A percentile compares a stretch with the other conserved stretches of the same genome.
phyloP scores from a whole-genome alignment of 1,284 basidiomycete species.

The Papiliotrema flavescens region DNA sequence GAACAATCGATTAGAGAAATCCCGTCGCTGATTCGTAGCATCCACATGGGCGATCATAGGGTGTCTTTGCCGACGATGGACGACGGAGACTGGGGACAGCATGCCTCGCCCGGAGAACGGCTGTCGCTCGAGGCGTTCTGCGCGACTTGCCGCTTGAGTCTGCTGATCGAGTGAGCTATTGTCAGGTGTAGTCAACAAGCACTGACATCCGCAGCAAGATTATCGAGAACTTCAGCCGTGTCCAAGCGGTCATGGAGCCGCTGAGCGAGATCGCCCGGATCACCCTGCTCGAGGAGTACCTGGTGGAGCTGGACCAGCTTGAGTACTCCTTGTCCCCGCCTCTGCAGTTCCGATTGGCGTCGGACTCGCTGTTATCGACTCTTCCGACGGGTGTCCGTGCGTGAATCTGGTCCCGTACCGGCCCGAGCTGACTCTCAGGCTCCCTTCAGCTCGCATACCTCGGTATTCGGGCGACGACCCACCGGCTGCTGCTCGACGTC shows the following conservation, averaged over 20 bases:
- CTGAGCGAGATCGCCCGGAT: conserved; percentile 13
- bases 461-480: conserved; percentile 20
- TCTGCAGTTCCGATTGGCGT: background rate
- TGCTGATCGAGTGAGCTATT: conserved; percentile 16
- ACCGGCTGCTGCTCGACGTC: conserved; percentile 20
- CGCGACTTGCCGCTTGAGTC: conserved; percentile 24
- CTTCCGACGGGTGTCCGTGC: conserved; percentile 24
- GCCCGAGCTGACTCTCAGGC: conserved; percentile 9
- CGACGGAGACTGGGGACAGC: conserved; percentile 18
- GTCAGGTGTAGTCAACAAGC: too few relatives aligned
- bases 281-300: conserved; percentile 16
- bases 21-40: background rate
- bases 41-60: conserved; percentile 22
- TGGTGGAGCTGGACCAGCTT: conserved; percentile 17
- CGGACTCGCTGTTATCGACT: background rate
- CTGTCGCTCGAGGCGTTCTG: conserved; percentile 28
- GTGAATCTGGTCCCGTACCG: background rate
- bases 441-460: conserved; percentile 29
- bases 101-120: conserved; percentile 1
- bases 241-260: conserved; percentile 10
- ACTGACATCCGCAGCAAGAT: conserved; percentile 11
- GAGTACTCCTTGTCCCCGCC: conserved; percentile 11
- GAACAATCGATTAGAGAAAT: background rate
- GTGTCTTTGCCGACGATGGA: conserved; percentile 27
- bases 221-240: conserved; percentile 21